Percentiles rank a stretch among this genome's conserved stretches.
Conservation (phyloP, 176 grass and related monocot genomes). For the Phoenix roebelenii region DNA sequence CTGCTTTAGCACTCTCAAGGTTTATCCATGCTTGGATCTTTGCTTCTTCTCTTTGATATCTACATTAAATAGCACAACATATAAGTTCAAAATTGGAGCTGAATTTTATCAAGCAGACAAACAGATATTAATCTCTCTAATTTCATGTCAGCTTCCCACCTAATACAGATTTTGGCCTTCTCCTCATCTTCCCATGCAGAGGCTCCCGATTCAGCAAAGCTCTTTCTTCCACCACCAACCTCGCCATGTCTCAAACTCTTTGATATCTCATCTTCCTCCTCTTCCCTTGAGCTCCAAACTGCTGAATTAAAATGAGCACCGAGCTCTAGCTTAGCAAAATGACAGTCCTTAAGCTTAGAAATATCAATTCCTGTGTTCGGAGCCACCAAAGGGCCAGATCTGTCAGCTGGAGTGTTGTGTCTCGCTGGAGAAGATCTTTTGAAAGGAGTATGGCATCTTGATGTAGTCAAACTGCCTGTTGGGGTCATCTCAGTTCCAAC, state of each 20-base stretch:
- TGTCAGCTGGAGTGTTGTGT: constrained; percentile 82
- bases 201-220: constrained; percentile 33
- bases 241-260: constrained; percentile 84
- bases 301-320: constrained; percentile 56
- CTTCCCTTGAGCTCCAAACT: constrained; percentile 80
- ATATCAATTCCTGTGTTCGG: constrained; percentile 34
- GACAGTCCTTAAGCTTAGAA: constrained; percentile 53
- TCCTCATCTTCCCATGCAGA: constrained; percentile 81
- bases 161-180: constrained; percentile 84
- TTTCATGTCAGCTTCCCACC: constrained; percentile 24
- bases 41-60: constrained; percentile 95
- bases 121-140: background rate
- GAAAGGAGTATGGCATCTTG: constrained; percentile 54
- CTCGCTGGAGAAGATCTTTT: constrained; percentile 65
- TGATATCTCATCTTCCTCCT: constrained; percentile 88
- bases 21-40: constrained; percentile 96
- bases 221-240: constrained; percentile 34
- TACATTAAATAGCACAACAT: constrained; percentile 1
- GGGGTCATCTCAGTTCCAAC: constrained; percentile 67
- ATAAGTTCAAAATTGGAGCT: too few species aligned
- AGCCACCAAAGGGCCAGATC: constrained; percentile 66
- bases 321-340: constrained; percentile 73
- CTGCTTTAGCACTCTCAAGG: constrained; percentile 86
- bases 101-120: constrained; percentile 1
- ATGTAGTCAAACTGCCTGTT: constrained; percentile 42